Conservation (phyloP, 2,329 filamentous ascomycete species). For the Aspergillus carbonarius region DNA sequence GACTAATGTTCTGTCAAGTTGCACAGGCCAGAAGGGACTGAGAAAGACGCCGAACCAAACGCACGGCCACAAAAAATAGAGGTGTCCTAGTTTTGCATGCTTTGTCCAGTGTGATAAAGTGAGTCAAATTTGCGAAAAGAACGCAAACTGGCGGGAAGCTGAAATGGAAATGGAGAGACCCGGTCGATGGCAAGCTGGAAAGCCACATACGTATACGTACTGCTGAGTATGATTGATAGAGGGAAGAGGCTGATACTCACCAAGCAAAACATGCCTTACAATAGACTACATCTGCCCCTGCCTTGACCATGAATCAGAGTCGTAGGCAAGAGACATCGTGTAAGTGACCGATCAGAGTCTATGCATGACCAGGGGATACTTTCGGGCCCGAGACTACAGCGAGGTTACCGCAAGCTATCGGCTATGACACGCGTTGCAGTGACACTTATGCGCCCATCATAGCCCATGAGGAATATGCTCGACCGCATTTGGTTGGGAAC, state of each 20-base stretch:
- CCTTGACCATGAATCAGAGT: neutral
- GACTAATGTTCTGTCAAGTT: neutral
- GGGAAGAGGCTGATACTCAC: neutral
- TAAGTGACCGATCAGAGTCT: neutral
- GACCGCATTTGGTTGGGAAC: neutral
- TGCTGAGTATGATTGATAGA: neutral
- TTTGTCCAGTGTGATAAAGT: neutral
- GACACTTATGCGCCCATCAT: neutral
- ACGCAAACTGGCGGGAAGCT: neutral
- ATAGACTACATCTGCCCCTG: neutral
- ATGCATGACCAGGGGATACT: neutral
- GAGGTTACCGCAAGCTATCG: neutral
- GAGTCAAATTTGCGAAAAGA: neutral
- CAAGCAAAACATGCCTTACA: neutral
- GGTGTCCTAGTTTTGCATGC: neutral
- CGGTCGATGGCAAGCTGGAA: neutral
- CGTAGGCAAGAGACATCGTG: too few relatives aligned
- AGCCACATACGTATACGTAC: neutral
- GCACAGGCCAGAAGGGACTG: neutral
- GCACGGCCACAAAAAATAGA: neutral
- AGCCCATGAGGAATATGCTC: neutral
- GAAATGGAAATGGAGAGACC: too few relatives aligned
- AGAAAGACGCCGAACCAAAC: neutral
- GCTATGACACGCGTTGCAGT: slow-evolving; percentile 6
- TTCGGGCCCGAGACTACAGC: neutral